These are phyloP conservation scores for Epichloe hybrida DNA, from an alignment of 2,329 filamentous ascomycete genomes.

Conservation along the genomic window DNA sequence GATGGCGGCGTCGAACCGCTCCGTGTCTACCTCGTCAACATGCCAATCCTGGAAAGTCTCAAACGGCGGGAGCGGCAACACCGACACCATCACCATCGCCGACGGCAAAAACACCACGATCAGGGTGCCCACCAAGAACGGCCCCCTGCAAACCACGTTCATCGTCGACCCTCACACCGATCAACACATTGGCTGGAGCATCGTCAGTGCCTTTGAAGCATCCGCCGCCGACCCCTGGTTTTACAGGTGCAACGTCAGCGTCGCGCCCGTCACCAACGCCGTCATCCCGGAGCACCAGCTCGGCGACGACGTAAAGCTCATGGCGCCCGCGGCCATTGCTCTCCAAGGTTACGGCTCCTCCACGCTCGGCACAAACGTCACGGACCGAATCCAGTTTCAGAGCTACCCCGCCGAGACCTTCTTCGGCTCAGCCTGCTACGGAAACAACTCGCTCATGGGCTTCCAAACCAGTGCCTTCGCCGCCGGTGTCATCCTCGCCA, in stretches of 20 bases:
- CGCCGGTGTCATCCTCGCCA: constrained; percentile 21
- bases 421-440: constrained; percentile 21
- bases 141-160: constrained; percentile 23
- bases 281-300: constrained; percentile 22
- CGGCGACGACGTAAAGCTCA: constrained; percentile 19
- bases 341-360: constrained; percentile 25
- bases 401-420: constrained; percentile 28
- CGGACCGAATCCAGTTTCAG: constrained; percentile 19
- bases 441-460: constrained; percentile 21
- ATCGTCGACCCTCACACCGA: constrained; percentile 16
- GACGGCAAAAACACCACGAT: constrained; percentile 11
- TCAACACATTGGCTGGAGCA: constrained; percentile 15
- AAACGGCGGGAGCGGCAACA: constrained; percentile 17
- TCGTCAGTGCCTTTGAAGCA: constrained; percentile 25
- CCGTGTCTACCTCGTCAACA: constrained; percentile 14
- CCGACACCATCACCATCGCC: constrained; percentile 14
- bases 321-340: constrained; percentile 25
- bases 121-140: constrained; percentile 15
- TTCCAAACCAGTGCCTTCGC: constrained; percentile 22
- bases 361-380: constrained; percentile 10
- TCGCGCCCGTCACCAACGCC: constrained; percentile 21
- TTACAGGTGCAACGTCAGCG: constrained; percentile 26
- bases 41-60: constrained; percentile 21
- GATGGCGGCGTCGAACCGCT: constrained; percentile 19
- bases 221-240: constrained; percentile 23